Percentiles rank a stretch among this genome's conserved stretches.
These are phyloP conservation scores for Geranomyces variabilis DNA, from an alignment of 192 early-diverging fungal species.

Conservation along the genomic window DNA sequence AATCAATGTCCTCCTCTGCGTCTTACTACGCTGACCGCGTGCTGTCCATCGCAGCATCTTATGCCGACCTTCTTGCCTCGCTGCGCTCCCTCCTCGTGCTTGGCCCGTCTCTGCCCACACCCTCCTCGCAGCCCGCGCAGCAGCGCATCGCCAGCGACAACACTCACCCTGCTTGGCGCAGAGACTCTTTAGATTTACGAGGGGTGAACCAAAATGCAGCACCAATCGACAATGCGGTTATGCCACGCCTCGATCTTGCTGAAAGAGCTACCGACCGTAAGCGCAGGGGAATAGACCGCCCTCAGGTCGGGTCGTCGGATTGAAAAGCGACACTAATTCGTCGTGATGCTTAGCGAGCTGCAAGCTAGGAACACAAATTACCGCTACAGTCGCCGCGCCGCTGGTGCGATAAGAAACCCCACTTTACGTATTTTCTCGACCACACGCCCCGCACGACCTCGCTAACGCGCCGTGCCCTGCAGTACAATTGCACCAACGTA, in stretches of 20 bases:
- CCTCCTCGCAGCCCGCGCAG: too few species aligned
- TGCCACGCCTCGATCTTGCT: not conserved
- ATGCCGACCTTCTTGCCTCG: not conserved
- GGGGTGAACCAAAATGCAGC: too few species aligned
- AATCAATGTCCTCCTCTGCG: too few species aligned
- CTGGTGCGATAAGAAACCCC: not conserved
- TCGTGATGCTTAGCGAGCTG: not conserved
- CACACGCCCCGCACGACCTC: not conserved
- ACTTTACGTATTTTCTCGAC: not conserved
- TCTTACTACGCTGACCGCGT: not conserved
- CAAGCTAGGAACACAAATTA: not conserved
- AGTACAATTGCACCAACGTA: slow-evolving; percentile 10
- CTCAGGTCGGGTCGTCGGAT: not conserved
- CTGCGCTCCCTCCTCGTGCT: not conserved
- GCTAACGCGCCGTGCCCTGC: not conserved
- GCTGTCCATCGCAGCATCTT: not conserved
- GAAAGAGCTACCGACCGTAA: not conserved
- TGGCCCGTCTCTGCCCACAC: too few species aligned
- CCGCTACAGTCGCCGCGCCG: not conserved
- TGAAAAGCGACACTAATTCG: too few species aligned
- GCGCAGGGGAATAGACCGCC: not conserved
- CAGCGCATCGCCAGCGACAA: too few species aligned
- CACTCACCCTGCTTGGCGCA: too few species aligned
- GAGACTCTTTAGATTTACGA: too few species aligned
- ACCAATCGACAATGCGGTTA: not conserved